Percentiles rank a stretch among this genome's conserved stretches.
Evolutionary conservation across 139 green algal genomes (phyloP).

Genomic region (Medakamo hakoo): DNA sequence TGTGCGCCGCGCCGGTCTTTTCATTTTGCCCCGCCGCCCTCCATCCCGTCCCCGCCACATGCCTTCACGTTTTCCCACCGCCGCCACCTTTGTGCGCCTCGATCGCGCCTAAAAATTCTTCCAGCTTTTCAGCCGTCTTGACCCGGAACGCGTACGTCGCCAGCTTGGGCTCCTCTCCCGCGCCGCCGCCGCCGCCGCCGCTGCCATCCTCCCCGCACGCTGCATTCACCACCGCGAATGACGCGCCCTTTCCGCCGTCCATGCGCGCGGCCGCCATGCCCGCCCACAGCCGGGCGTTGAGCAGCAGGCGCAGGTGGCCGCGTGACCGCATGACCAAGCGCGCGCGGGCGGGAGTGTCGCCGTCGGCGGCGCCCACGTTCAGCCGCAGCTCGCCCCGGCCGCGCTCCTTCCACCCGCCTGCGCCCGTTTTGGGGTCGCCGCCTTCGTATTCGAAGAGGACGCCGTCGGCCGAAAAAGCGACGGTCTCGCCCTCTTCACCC

Average conservation of each 20-base stretch:
- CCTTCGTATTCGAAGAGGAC: conserved; percentile 66
- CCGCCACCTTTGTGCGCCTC: background rate
- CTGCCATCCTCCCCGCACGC: background rate
- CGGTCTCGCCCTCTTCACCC: conserved; percentile 58
- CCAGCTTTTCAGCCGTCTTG: conserved; percentile 12
- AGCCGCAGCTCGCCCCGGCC: conserved; percentile 70
- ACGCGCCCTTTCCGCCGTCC: conserved; percentile 57
- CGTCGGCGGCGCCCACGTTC: conserved; percentile 27
- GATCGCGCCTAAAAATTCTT: conserved; percentile 5
- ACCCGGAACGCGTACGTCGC: conserved; percentile 26
- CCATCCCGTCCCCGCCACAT: background rate
- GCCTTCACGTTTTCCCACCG: no score
- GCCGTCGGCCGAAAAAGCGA: conserved; percentile 43
- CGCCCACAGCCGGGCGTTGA: conserved; percentile 73
- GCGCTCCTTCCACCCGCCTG: conserved; percentile 59
- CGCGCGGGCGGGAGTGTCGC: conserved; percentile 14
- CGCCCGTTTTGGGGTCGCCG: conserved; percentile 1
- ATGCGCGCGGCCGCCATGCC: conserved; percentile 63
- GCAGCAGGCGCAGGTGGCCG: conserved; percentile 69
- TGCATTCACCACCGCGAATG: conserved; percentile 58
- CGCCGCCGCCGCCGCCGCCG: background rate
- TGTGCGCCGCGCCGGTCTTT: no score
- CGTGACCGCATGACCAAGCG: conserved; percentile 80
- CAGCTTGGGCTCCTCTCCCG: conserved; percentile 5
- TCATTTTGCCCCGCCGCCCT: background rate